Conservation (phyloP, 495 filamentous ascomycete species). For the Aspergillus olivimuriae region DNA sequence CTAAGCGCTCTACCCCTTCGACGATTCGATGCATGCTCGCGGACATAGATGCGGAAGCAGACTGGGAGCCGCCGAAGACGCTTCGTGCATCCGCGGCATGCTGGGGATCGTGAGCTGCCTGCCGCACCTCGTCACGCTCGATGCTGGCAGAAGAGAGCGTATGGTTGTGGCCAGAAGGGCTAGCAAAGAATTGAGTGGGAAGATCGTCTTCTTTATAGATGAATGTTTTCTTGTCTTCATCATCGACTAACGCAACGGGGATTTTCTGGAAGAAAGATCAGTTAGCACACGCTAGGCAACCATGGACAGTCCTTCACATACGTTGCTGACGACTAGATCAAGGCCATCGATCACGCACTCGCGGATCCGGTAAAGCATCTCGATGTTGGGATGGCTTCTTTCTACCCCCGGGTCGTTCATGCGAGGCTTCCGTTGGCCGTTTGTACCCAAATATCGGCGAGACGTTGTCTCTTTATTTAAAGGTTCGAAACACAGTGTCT, state of each 20-base stretch:
- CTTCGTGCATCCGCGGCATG: slow-evolving; percentile 30
- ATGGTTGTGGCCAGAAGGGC: slow-evolving; percentile 32
- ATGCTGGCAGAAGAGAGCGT: slow-evolving; percentile 34
- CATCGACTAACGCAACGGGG: slow-evolving; percentile 39
- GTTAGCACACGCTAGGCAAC: background rate
- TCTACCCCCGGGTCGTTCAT: slow-evolving; percentile 50
- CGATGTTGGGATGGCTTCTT: slow-evolving; percentile 56
- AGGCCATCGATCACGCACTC: slow-evolving; percentile 64
- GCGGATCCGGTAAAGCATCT: slow-evolving; percentile 64
- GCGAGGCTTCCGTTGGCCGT: slow-evolving; percentile 45
- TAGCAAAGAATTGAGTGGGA: slow-evolving; percentile 42
- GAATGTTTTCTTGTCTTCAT: slow-evolving; percentile 45
- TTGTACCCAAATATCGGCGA: slow-evolving; percentile 40
- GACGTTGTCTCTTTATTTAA: slow-evolving; percentile 46
- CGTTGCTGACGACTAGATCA: slow-evolving; percentile 49
- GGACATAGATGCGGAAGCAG: slow-evolving; percentile 40
- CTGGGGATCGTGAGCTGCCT: slow-evolving; percentile 22
- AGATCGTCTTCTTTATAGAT: slow-evolving; percentile 52
- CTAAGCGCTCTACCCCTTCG: slow-evolving; percentile 51
- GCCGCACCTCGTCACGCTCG: slow-evolving; percentile 40
- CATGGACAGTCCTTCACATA: slow-evolving; percentile 14
- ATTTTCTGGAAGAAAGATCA: slow-evolving; percentile 29
- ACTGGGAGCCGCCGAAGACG: slow-evolving; percentile 39
- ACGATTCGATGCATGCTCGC: slow-evolving; percentile 57
- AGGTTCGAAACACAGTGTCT: slow-evolving; percentile 68